These are phyloP conservation scores for Aspergillus flavus DNA, from an alignment of 2,329 filamentous ascomycete genomes.

Conservation along the genomic window DNA sequence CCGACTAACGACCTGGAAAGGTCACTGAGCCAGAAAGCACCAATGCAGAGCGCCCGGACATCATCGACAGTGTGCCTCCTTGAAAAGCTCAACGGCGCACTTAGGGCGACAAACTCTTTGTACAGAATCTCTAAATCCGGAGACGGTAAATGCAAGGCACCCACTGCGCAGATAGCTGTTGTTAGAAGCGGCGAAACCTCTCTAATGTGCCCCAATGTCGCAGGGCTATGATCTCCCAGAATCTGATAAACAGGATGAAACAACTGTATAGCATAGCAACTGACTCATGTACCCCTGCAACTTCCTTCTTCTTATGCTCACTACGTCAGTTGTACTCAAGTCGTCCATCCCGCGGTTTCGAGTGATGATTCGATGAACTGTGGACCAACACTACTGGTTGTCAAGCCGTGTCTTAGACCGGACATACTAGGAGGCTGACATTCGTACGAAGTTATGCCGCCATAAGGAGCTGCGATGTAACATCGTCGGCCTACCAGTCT, in stretches of 20 bases:
- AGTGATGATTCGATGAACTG: too few relatives aligned
- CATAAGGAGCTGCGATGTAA: too few relatives aligned
- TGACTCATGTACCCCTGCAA: too few relatives aligned
- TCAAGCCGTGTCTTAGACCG: too few relatives aligned
- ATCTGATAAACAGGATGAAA: slow-evolving; percentile 42
- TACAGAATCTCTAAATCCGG: slow-evolving; percentile 38
- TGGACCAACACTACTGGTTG: too few relatives aligned
- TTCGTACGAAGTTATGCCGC: too few relatives aligned
- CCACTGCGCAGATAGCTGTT: slow-evolving; percentile 49
- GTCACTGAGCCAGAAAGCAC: slow-evolving; percentile 53
- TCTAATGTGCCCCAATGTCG: slow-evolving; percentile 38
- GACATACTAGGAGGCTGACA: too few relatives aligned
- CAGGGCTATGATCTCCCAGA: slow-evolving; percentile 41
- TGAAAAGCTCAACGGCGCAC: slow-evolving; percentile 46
- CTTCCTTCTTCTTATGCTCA: too few relatives aligned
- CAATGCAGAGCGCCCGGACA: slow-evolving; percentile 51
- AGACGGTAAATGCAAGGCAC: slow-evolving; percentile 45
- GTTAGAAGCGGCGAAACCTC: slow-evolving; percentile 47
- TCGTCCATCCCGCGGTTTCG: too few relatives aligned
- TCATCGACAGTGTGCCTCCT: slow-evolving; percentile 46
- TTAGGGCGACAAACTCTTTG: slow-evolving; percentile 39
- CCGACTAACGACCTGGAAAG: slow-evolving; percentile 32
- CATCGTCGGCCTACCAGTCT: too few relatives aligned
- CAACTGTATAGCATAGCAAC: too few relatives aligned
- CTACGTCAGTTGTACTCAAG: too few relatives aligned